Conservation (phyloP, 257 asterid genomes). For the Solanum rostratum region DNA sequence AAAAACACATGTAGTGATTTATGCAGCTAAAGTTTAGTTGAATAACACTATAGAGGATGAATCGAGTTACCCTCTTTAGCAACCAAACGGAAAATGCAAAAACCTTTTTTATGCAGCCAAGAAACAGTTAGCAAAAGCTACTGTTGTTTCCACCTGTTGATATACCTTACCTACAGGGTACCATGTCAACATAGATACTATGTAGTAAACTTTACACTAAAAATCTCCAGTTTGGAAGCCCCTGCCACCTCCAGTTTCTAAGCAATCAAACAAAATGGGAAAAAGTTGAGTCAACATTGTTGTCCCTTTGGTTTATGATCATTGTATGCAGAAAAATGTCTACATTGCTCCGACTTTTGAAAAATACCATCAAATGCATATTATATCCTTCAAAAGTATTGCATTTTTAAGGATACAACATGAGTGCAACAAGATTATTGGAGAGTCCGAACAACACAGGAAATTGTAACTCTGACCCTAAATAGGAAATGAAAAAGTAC, state of each 20-base stretch:
- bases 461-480: neutral
- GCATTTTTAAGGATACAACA: neutral
- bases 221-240: too few relatives aligned
- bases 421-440: neutral
- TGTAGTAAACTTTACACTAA: too few relatives aligned
- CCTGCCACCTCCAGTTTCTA: too few relatives aligned
- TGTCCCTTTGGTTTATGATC: neutral
- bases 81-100: too few relatives aligned
- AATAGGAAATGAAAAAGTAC: neutral
- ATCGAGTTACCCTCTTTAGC: slow-evolving; percentile 34
- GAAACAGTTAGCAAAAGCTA: too few relatives aligned
- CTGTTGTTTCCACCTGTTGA: too few relatives aligned
- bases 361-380: neutral
- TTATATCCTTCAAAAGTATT: neutral
- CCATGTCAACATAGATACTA: too few relatives aligned
- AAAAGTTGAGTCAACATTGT: too few relatives aligned
- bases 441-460: neutral
- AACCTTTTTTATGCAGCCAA: too few relatives aligned
- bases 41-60: neutral
- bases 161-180: too few relatives aligned
- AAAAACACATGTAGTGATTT: neutral
- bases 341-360: neutral
- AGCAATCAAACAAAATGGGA: too few relatives aligned
- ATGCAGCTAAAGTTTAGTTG: neutral
- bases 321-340: neutral